phyloP scores from a whole-genome alignment of 1,139 yeast genomes.

The Pneumocystis sp. region DNA sequence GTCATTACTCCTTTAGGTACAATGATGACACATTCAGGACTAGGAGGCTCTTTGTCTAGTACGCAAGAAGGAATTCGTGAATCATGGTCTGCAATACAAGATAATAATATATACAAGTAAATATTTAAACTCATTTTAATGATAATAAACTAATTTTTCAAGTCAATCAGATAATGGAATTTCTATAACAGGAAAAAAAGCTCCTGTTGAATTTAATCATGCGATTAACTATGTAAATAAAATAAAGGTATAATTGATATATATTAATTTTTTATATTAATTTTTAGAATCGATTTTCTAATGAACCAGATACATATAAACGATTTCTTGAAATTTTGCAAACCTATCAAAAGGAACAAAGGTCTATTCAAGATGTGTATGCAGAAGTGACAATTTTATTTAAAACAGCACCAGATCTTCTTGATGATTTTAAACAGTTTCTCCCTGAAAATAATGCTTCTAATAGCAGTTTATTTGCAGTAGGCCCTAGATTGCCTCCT shows the following conservation, averaged over 20 bases:
- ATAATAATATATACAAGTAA: not conserved
- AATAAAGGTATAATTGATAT: slow-evolving; percentile 35
- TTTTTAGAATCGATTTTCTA: slow-evolving; percentile 56
- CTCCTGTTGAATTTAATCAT: slow-evolving; percentile 91
- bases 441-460: slow-evolving; percentile 52
- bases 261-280: not conserved
- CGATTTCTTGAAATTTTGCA: slow-evolving; percentile 87
- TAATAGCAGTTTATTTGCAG: slow-evolving; percentile 13
- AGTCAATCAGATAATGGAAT: not conserved
- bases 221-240: slow-evolving; percentile 93
- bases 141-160: not conserved
- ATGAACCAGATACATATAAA: slow-evolving; percentile 91
- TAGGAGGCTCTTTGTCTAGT: slow-evolving; percentile 19
- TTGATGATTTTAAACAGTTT: slow-evolving; percentile 89
- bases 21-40: slow-evolving; percentile 45
- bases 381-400: slow-evolving; percentile 81
- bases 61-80: not conserved
- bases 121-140: not conserved
- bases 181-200: slow-evolving; percentile 6
- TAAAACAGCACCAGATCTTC: slow-evolving; percentile 82
- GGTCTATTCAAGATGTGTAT: slow-evolving; percentile 88
- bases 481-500: slow-evolving; percentile 47
- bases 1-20: slow-evolving; percentile 95
- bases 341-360: slow-evolving; percentile 89
- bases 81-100: not conserved